Evolutionary conservation across 2,329 filamentous ascomycete genomes (phyloP), one percentile per base, ranked within the genome.

Genomic region (Colletotrichum tanaceti): DNA sequence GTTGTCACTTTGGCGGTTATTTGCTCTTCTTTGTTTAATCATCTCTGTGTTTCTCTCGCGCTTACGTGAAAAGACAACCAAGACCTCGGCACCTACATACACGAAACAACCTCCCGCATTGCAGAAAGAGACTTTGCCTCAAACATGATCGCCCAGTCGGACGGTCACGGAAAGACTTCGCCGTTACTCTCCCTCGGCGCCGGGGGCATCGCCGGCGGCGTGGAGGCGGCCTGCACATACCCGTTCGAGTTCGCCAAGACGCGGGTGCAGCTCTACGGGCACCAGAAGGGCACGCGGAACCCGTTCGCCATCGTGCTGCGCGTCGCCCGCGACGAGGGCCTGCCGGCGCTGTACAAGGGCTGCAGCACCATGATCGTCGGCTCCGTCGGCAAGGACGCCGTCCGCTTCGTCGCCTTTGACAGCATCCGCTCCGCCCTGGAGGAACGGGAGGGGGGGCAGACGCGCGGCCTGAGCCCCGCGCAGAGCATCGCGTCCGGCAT

Each of bases 311-410:
- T 63, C 5, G 63, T 66, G 14, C 50, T 66, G 18, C 63, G 63
- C 24, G 63, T 66, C 5, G 63, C 63, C 0, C 63, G 58, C 41
- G 63, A 66, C 1, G 63, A 66, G 35, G 63, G 63, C 3, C 5
- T 57, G 35, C 18, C 46, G 3, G 50, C 63, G 13, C 50, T 66
- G 18, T 66, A 66, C 58, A 66, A 63, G 50, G 63, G 63, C 10
- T 66, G 63, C 49, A 66, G 63, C 43, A 63, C 63, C n/a, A 57
- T 66, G 63, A 55, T 66, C 43, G 50, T 66, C 5, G 63, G 63
- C 1, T 66, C 63, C 14, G 22, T 66, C 50, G 63, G 63, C 32
- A 66, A 66, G 13, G 63, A 66, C n/a, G 63, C 63, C 3, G 63
- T 66, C 13, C 58, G 63, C 9, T 66, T 66, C 50, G 32, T 66